phyloP scores from a whole-genome alignment of 1,284 basidiomycete genomes.

The Sporisorium reilianum region DNA sequence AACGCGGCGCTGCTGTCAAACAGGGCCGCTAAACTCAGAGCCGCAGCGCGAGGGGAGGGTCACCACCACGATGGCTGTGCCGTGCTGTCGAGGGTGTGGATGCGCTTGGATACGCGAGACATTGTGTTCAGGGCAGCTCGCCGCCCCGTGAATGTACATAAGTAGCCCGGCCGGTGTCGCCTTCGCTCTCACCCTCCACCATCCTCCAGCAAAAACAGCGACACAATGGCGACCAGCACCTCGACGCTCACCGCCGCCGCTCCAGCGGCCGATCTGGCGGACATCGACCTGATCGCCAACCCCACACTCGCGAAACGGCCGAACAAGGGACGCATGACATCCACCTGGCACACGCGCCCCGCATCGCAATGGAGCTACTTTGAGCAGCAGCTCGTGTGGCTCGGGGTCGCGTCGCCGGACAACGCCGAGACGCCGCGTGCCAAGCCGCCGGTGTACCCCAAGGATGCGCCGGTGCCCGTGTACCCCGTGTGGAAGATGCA shows the following conservation, averaged over 20 bases:
- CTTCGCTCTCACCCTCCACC: too few relatives aligned
- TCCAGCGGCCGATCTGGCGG: neutral
- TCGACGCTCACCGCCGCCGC: constrained; percentile 8
- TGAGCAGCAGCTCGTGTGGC: constrained; percentile 11
- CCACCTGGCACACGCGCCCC: constrained; percentile 29
- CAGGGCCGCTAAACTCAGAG: neutral
- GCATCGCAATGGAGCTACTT: constrained; percentile 14
- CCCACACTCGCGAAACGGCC: neutral
- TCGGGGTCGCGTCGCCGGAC: constrained; percentile 18
- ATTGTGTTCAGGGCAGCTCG: too few relatives aligned
- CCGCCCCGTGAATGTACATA: too few relatives aligned
- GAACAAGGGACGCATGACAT: constrained; percentile 24
- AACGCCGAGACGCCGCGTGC: neutral
- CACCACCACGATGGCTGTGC: too few relatives aligned
- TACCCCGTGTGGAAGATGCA: constrained; percentile 51
- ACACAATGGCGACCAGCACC: neutral
- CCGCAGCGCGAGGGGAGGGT: neutral
- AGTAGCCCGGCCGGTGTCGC: too few relatives aligned
- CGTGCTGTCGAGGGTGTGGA: too few relatives aligned
- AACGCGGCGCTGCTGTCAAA: constrained; percentile 16
- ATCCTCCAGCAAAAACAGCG: too few relatives aligned
- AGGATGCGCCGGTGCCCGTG: constrained; percentile 40
- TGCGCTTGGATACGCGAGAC: too few relatives aligned
- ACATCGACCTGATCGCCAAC: neutral
- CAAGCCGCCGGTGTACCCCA: constrained; percentile 24